Evolutionary conservation across 257 asterid species (phyloP).

Genomic region (Nicotiana undulata): DNA sequence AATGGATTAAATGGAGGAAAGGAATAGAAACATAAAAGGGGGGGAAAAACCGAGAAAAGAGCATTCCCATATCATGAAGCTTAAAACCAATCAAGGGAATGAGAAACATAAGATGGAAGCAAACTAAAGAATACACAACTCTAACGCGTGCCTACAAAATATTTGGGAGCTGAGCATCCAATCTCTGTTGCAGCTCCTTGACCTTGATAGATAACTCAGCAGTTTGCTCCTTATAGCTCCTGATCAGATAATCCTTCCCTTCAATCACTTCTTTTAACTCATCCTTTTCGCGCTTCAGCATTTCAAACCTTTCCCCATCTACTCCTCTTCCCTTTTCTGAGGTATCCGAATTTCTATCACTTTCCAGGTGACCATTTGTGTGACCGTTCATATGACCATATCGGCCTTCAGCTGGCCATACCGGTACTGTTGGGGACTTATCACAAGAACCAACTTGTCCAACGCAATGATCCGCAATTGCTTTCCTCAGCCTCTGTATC

Average conservation of each 20-base stretch:
- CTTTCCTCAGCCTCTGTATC: constrained; percentile 78
- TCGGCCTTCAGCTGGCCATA: constrained; percentile 47
- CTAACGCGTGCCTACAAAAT: constrained; percentile 46
- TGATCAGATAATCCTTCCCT: constrained; percentile 80
- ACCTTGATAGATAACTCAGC: constrained; percentile 68
- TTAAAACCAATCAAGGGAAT: constrained; percentile 12
- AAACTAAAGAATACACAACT: constrained; percentile 40
- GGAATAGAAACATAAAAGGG: not conserved
- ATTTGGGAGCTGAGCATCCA: constrained; percentile 82
- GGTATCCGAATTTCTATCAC: constrained; percentile 27
- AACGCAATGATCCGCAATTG: constrained; percentile 78
- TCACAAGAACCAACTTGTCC: constrained; percentile 41
- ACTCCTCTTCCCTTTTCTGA: constrained; percentile 38
- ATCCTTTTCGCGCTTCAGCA: constrained; percentile 58
- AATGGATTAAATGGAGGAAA: not conserved
- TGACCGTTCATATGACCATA: constrained; percentile 53
- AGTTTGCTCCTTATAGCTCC: constrained; percentile 83
- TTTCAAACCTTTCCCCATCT: constrained; percentile 54
- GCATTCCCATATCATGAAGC: constrained; percentile 30
- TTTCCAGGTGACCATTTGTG: constrained; percentile 44
- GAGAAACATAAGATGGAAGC: constrained; percentile 19
- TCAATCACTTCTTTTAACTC: constrained; percentile 78
- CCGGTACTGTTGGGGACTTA: constrained; percentile 39
- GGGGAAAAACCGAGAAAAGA: not conserved
- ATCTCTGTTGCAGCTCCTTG: constrained; percentile 68